Evolutionary conservation across 1,284 basidiomycete species (phyloP), one percentile per base, ranked within the genome.

Genomic region (Phlebopus sp.): DNA sequence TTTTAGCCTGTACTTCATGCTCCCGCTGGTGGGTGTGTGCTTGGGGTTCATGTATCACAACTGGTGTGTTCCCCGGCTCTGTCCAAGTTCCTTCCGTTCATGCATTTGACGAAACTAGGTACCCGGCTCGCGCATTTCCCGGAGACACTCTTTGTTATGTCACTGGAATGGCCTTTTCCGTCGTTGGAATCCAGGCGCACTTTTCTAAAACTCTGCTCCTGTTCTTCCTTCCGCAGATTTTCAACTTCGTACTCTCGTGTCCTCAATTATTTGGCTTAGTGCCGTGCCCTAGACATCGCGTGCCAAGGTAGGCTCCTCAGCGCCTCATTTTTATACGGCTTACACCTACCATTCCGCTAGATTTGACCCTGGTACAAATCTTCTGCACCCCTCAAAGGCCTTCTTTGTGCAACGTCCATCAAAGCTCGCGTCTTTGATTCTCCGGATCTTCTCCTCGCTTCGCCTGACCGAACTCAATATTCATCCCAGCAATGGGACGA

Each of bases 101-200:
- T 15, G 32, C 5, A 19, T 30, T 31, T 15, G 11, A 13, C 14
- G 47, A 32, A 27, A 21, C n/a, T 57, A 97, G 94, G 92, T 98
- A 97, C 64, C 97, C 97, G 1, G 91, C 96, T 6, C 79, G 85
- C 25, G 93, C 83, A 0, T 99, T 99, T 67, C 92, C 95, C 0
- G 97, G 97, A 2, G 97, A 99, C 65, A 99, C 97, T 1, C 81
- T 98, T 34, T 99, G 97, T 70, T 99, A 99, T 70, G 87, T 98
- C 48, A 86, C 94, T 0, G 97, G 94, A 50, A 97, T 97, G 94
- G 92, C 94, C 0, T 97, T 97, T 63, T 87, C 95, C 0, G 93
- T 95, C 13, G 93, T 96, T 29, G 93, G 92, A 9, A 96, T 97
- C 53, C 90, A 96, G 60, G 94, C 91, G 0, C 97, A 99, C 68